phyloP scores from a whole-genome alignment of 495 filamentous ascomycete species.

The Podospora fimiseda region DNA sequence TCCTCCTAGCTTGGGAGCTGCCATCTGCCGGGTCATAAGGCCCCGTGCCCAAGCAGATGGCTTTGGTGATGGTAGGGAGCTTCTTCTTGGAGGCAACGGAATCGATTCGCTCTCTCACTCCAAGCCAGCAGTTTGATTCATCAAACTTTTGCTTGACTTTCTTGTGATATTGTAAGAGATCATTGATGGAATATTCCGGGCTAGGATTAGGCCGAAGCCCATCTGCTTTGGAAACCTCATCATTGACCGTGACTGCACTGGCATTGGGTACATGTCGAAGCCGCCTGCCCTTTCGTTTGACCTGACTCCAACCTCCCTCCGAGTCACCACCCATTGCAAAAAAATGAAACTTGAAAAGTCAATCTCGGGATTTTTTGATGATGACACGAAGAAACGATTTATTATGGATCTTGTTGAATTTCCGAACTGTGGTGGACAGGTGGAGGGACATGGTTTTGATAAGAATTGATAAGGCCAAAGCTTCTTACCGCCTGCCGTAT shows the following conservation, averaged over 20 bases:
- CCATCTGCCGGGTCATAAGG: constrained; percentile 38
- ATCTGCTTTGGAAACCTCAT: constrained; percentile 1
- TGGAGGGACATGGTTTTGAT: no score
- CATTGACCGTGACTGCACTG: not conserved
- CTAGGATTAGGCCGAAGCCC: constrained; percentile 23
- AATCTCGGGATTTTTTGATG: no score
- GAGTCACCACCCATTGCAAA: no score
- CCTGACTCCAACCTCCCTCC: constrained; percentile 21
- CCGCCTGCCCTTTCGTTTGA: constrained; percentile 24
- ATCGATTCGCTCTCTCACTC: constrained; percentile 9
- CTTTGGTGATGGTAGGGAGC: constrained; percentile 25
- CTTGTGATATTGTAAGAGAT: constrained; percentile 20
- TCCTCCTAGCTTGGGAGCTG: constrained; percentile 24
- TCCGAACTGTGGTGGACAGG: no score
- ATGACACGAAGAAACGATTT: no score
- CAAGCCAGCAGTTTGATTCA: constrained; percentile 16
- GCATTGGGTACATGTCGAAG: constrained; percentile 16
- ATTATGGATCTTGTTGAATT: no score
- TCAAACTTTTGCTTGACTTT: constrained; percentile 12
- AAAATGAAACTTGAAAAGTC: no score
- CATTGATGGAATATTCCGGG: constrained; percentile 20
- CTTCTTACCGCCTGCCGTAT: no score
- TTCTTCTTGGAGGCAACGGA: constrained; percentile 4
- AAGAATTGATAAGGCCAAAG: no score
- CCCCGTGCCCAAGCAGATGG: constrained; percentile 41